These are phyloP conservation scores for Backusella liffmaniae DNA, from an alignment of 192 early-diverging fungal species.

Conservation along the genomic window DNA sequence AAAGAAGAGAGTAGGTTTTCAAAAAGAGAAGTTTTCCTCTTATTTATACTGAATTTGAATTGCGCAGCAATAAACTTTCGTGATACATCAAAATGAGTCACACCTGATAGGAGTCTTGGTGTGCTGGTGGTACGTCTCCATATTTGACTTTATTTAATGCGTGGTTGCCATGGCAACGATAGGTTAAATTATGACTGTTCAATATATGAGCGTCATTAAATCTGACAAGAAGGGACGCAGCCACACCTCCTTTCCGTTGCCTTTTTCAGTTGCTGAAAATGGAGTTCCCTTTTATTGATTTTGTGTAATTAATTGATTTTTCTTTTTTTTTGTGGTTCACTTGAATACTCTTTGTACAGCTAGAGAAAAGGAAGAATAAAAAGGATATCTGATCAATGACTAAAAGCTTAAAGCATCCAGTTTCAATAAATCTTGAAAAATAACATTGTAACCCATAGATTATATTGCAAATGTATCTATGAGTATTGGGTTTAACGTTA, in stretches of 20 bases:
- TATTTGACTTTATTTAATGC: slow-evolving; percentile 1
- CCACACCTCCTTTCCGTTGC: slow-evolving; percentile 4
- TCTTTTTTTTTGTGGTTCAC: background rate
- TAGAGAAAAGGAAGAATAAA: background rate
- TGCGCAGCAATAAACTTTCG: background rate
- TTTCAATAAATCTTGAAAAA: background rate
- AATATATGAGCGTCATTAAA: background rate
- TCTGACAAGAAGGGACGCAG: slow-evolving; percentile 3
- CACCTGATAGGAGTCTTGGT: background rate
- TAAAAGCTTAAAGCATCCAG: background rate
- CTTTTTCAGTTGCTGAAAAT: background rate
- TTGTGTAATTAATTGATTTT: background rate
- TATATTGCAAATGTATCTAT: background rate
- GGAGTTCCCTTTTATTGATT: slow-evolving; percentile 4
- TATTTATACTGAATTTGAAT: background rate
- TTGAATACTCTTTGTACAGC: background rate
- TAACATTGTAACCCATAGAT: background rate
- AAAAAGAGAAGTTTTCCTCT: background rate
- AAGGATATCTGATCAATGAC: background rate
- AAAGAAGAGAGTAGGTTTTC: background rate
- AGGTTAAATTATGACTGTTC: background rate
- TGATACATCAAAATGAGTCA: slow-evolving; percentile 5
- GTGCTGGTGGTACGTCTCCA: background rate
- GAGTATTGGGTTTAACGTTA: background rate
- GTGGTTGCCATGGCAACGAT: background rate